Base-by-base conservation (phyloP, 2,329 filamentous ascomycete genomes). In the Diplodia corticola region DNA sequence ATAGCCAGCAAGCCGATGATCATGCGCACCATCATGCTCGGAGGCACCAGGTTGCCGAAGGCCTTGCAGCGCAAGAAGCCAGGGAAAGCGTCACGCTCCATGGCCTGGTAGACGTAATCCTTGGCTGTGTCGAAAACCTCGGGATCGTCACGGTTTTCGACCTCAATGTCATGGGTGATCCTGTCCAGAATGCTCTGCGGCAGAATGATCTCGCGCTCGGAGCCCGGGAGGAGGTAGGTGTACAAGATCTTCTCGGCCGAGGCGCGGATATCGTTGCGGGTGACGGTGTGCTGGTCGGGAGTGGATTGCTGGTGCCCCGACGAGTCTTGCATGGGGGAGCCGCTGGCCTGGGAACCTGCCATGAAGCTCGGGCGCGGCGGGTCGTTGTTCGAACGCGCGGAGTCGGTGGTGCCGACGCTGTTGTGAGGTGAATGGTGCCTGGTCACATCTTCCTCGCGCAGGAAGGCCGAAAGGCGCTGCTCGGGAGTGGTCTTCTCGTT, bases 201-300 rank as follows among this genome's bases (percentile, higher is more conserved):
- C 5, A 99, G 86, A 54, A 93, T 93, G 71, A 99, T 98, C 79
- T 99, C 95, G 71, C 96, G 88, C 80, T 99, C 95, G 0, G 95
- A 92, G n/a, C 93, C 93, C 0, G 93, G 93, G 1, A 99, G 87
- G 5, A 99, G 84, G 75, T 95, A 99, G 1, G 94, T 98, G 80
- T 97, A 99, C n/a, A 99, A 85, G 60, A 99, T 97, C 84, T 97
- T 97, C 81, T 98, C 95, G 0, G 96, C 96, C 3, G 92, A 97
- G 10, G 93, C 91, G 66, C 93, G 88, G 71, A 99, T 93, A 74
- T 99, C 95, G 69, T 92, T 88, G 69, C 95, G 86, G n/a, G 90
- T 87, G 50, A 97, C 92, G 0, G 89, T 91, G 74, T 96, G 91
- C 3, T 88, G 87, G 0, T 92, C 92, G 13, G 64, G 57, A 35